A percentile compares a stretch with the other conserved stretches of the same genome.
Evolutionary conservation across 2,329 filamentous ascomycete genomes (phyloP).

Genomic region (Rhexocercosporidium sp.): DNA sequence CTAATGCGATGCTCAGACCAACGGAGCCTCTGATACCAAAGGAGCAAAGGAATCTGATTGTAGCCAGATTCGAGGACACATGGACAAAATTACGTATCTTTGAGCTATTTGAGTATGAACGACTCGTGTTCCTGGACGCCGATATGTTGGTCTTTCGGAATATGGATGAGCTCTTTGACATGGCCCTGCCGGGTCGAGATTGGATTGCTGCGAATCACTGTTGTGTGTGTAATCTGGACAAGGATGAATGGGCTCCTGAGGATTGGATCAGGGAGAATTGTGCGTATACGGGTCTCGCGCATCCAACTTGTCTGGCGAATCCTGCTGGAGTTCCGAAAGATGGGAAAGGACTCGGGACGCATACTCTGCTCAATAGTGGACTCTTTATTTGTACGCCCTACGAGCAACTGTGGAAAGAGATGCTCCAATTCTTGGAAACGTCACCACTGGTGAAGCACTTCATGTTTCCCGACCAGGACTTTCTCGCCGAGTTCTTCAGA

Average conservation of each 20-base stretch:
- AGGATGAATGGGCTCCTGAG: constrained; percentile 74
- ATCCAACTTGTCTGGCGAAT: constrained; percentile 38
- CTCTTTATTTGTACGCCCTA: constrained; percentile 56
- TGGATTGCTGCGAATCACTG: constrained; percentile 84
- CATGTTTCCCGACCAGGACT: constrained; percentile 62
- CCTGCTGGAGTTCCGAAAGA: constrained; percentile 43
- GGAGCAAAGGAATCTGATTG: constrained; percentile 61
- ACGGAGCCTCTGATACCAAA: constrained; percentile 75
- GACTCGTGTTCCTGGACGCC: constrained; percentile 81
- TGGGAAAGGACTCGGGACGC: constrained; percentile 42
- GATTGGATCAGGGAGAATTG: constrained; percentile 66
- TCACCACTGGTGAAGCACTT: constrained; percentile 40
- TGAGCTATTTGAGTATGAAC: constrained; percentile 70
- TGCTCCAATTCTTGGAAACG: constrained; percentile 40
- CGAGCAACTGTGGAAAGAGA: constrained; percentile 45
- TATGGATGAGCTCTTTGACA: constrained; percentile 88
- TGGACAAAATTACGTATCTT: constrained; percentile 87
- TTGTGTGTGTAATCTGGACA: constrained; percentile 81
- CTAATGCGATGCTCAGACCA: constrained; percentile 67
- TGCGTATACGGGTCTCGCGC: constrained; percentile 55
- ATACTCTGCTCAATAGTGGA: constrained; percentile 55
- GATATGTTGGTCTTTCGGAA: constrained; percentile 83
- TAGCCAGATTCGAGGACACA: constrained; percentile 83
- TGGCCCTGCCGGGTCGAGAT: constrained; percentile 66
- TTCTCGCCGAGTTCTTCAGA: constrained; percentile 58